A percentile compares a stretch with the other conserved stretches of the same genome.
These are phyloP conservation scores for Tetrapisispora pingtungensis DNA, from an alignment of 805 yeast species.

Conservation along the genomic window DNA sequence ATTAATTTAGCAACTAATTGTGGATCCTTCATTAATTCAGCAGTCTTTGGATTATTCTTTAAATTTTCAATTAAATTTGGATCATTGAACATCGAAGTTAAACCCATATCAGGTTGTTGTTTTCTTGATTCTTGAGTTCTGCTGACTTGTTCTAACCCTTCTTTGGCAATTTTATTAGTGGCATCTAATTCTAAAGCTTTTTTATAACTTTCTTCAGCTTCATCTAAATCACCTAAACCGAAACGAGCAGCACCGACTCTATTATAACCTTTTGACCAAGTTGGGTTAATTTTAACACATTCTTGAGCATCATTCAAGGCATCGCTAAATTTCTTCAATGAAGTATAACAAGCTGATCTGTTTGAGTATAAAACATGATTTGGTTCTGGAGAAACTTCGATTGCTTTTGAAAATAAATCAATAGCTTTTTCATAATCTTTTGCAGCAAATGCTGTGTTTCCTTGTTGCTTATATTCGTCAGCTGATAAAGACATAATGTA, in stretches of 20 bases:
- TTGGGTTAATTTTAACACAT: conserved; percentile 67
- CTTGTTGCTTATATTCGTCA: conserved; percentile 79
- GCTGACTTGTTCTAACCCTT: conserved; percentile 65
- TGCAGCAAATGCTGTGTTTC: conserved; percentile 84
- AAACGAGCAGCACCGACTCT: conserved; percentile 88
- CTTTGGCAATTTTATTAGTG: conserved; percentile 73
- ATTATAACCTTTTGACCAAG: conserved; percentile 94
- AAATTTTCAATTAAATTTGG: conserved; percentile 70
- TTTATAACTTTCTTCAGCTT: conserved; percentile 59
- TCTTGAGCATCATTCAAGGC: conserved; percentile 82
- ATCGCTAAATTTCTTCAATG: conserved; percentile 57
- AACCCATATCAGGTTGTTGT: conserved; percentile 56
- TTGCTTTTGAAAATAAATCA: conserved; percentile 75
- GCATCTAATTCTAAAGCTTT: conserved; percentile 78
- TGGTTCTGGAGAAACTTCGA: conserved; percentile 68
- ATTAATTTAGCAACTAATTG: conserved; percentile 56
- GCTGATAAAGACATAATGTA: conserved; percentile 31
- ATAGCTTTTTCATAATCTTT: conserved; percentile 77
- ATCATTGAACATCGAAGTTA: conserved; percentile 69
- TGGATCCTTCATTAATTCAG: conserved; percentile 82
- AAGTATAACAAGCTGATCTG: conserved; percentile 86
- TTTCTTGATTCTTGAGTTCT: conserved; percentile 46
- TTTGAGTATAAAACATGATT: conserved; percentile 91
- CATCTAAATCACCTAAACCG: conserved; percentile 75
- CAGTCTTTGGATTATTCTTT: conserved; percentile 75